A percentile compares a stretch with the other conserved stretches of the same genome.
Evolutionary conservation across 257 asterid species (phyloP).

Genomic region (Haberlea rhodopensis): DNA sequence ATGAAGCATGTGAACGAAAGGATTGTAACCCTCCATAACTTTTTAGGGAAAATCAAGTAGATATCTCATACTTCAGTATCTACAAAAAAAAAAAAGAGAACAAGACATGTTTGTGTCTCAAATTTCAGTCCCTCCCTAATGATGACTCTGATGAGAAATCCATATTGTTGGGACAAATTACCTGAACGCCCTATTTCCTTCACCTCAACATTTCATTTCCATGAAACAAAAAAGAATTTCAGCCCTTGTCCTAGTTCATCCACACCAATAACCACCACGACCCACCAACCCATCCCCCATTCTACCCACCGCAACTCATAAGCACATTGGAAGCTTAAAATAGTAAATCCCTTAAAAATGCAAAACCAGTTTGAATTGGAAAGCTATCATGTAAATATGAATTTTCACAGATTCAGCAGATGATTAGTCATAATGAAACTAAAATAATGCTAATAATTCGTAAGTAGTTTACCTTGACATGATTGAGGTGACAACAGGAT

Average conservation of each 20-base stretch:
- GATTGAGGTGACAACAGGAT: conserved; percentile 46
- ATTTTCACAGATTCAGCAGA: conserved; percentile 6
- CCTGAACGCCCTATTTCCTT: background rate
- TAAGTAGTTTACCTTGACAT: conserved; percentile 57
- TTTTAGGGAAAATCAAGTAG: background rate
- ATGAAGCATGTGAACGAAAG: background rate
- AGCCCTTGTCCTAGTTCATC: background rate
- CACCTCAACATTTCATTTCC: background rate
- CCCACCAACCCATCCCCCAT: background rate
- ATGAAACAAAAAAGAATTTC: background rate
- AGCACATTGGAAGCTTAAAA: background rate
- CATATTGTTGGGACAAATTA: background rate
- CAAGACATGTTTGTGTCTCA: background rate
- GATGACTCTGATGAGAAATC: background rate
- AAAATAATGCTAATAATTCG: background rate
- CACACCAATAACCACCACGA: background rate
- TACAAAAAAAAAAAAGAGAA: no score
- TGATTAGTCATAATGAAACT: conserved; percentile 20
- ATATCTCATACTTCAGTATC: background rate
- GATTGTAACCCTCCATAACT: background rate
- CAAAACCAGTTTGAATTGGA: conserved; percentile 24
- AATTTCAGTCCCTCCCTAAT: background rate
- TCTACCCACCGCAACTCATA: background rate
- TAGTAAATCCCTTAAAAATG: background rate
- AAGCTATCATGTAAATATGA: conserved; percentile 19